Conservation (phyloP, 2,329 filamentous ascomycete genomes). For the Fusarium sterilihyphosum region DNA sequence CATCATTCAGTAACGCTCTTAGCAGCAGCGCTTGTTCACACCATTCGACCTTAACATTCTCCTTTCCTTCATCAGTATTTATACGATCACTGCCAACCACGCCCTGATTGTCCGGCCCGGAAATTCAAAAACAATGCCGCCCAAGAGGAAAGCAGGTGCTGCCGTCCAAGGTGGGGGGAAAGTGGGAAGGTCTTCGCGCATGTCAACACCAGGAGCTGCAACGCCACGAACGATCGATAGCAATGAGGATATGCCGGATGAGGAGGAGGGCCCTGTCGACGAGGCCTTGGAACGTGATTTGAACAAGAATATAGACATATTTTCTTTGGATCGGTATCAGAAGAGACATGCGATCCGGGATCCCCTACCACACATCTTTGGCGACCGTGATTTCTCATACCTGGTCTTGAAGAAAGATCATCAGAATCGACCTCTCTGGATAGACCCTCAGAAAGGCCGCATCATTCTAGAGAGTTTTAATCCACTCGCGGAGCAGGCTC, state of each 20-base stretch:
- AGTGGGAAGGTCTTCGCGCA: constrained; percentile 64
- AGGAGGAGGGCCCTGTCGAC: constrained; percentile 62
- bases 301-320: constrained; percentile 68
- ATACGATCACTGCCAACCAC: constrained; percentile 11
- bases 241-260: constrained; percentile 58
- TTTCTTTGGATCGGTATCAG: constrained; percentile 64
- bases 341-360: constrained; percentile 56
- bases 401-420: constrained; percentile 88
- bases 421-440: constrained; percentile 90
- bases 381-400: constrained; percentile 78
- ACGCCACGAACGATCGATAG: constrained; percentile 69
- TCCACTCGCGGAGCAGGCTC: constrained; percentile 83
- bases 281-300: constrained; percentile 64
- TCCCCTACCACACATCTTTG: constrained; percentile 58
- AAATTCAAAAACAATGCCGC: constrained; percentile 67
- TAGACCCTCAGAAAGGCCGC: constrained; percentile 84
- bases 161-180: constrained; percentile 62
- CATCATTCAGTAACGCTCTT: constrained; percentile 18
- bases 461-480: constrained; percentile 97
- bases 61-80: neutral
- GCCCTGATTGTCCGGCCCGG: constrained; percentile 8
- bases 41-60: neutral
- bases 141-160: constrained; percentile 73
- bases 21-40: constrained; percentile 6
- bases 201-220: constrained; percentile 69